phyloP scores from a whole-genome alignment of 306 rosid genomes.

The Acacia confusa region DNA sequence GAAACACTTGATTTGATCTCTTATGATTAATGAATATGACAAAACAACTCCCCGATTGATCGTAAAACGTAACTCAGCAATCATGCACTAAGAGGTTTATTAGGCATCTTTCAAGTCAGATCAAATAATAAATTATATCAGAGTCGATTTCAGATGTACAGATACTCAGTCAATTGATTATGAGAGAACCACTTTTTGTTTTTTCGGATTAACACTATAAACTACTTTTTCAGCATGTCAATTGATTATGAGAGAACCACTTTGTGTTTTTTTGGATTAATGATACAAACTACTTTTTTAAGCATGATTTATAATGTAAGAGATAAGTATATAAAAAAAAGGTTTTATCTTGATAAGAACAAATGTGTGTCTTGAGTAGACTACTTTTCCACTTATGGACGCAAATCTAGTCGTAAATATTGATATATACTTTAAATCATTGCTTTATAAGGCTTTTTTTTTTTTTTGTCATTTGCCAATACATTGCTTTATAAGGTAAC shows the following conservation, averaged over 20 bases:
- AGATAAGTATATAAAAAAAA: fast-evolving
- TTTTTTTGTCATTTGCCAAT: no score
- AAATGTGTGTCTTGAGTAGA: no score
- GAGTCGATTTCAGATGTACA: constrained; percentile 44
- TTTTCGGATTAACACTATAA: no score
- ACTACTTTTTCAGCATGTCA: no score
- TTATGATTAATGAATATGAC: neutral
- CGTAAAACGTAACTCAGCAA: neutral
- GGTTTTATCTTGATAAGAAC: no score
- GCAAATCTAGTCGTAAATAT: neutral
- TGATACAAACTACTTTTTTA: no score
- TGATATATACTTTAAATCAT: neutral
- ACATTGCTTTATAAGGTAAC: neutral
- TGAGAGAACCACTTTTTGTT: no score
- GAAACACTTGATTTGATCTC: neutral
- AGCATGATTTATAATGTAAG: fast-evolving
- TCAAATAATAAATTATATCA: no score
- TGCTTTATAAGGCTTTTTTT: neutral
- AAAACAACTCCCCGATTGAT: neutral
- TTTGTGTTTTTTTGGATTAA: no score
- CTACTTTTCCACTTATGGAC: neutral
- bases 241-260: no score
- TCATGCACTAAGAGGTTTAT: neutral
- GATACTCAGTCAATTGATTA: neutral
- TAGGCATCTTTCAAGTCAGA: neutral